These are phyloP conservation scores for Boehmeria nivea DNA, from an alignment of 306 rosid genomes.

Conservation along the genomic window DNA sequence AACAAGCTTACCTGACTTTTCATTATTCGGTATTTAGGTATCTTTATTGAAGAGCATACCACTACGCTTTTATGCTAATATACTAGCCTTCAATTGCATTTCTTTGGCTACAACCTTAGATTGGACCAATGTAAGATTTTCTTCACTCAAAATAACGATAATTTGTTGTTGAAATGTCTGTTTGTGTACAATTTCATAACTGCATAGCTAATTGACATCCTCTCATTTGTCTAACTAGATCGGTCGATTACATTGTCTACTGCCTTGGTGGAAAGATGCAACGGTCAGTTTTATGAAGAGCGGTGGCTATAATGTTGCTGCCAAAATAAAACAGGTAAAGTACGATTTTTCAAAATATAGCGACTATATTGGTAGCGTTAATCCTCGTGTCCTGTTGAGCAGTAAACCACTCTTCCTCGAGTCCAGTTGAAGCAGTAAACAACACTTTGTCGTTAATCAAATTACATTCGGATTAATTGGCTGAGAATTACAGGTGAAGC, in stretches of 20 bases:
- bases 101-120: conserved; percentile 40
- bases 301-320: conserved; percentile 46
- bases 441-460: no score
- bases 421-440: no score
- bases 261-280: conserved; percentile 59
- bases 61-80: conserved; percentile 42
- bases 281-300: conserved; percentile 39
- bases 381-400: background rate
- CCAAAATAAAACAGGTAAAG: conserved; percentile 42
- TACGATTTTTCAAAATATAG: background rate
- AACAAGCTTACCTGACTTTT: background rate
- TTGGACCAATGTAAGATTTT: conserved; percentile 47
- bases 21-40: conserved; percentile 27
- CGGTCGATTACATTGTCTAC: conserved; percentile 49
- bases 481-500: conserved; percentile 34
- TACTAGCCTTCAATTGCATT: conserved; percentile 33
- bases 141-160: no score
- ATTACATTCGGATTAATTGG: no score
- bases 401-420: no score
- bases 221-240: conserved; percentile 29
- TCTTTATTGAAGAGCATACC: conserved; percentile 42
- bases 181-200: background rate
- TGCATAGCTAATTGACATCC: background rate
- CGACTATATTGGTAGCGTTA: background rate
- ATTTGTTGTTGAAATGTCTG: background rate